Percentiles rank a stretch among this genome's conserved stretches.
Evolutionary conservation across 1,284 basidiomycete genomes (phyloP).

Genomic region (Gomphus bonarii): DNA sequence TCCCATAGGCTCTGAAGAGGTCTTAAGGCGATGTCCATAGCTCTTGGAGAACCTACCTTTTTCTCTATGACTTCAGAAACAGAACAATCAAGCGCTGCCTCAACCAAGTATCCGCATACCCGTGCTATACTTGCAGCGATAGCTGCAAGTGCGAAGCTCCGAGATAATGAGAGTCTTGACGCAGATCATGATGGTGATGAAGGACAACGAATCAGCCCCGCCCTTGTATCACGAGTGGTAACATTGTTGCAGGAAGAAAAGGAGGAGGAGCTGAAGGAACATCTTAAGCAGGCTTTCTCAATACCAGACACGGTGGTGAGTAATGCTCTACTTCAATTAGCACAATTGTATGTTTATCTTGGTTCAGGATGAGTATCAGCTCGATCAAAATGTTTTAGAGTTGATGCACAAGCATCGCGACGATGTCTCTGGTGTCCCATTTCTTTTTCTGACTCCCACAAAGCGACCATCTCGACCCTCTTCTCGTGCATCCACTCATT

Average conservation of each 20-base stretch:
- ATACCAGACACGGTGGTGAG: conserved; percentile 70
- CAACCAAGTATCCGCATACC: conserved; percentile 61
- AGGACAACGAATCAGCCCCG: conserved; percentile 36
- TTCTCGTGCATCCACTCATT: conserved; percentile 66
- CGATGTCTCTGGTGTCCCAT: conserved; percentile 72
- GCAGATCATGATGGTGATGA: conserved; percentile 32
- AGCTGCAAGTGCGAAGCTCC: conserved; percentile 21
- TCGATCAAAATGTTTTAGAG: conserved; percentile 71
- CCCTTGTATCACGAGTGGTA: conserved; percentile 60
- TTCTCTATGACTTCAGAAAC: neutral
- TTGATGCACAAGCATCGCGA: conserved; percentile 82
- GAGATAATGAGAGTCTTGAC: conserved; percentile 24
- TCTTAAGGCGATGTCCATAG: neutral
- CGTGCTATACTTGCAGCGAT: conserved; percentile 65
- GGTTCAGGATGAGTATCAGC: conserved; percentile 31
- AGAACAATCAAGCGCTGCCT: neutral
- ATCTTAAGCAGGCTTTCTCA: conserved; percentile 61
- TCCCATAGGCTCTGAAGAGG: neutral
- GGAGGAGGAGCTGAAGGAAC: conserved; percentile 72
- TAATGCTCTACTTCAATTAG: conserved; percentile 12
- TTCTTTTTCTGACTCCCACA: conserved; percentile 68
- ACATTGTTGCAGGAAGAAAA: conserved; percentile 67
- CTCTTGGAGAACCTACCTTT: neutral
- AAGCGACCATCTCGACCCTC: conserved; percentile 74
- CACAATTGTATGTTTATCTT: neutral